Evolutionary conservation across 108 stramenopile species (phyloP).

Genomic region (Parietichytrium sp.): DNA sequence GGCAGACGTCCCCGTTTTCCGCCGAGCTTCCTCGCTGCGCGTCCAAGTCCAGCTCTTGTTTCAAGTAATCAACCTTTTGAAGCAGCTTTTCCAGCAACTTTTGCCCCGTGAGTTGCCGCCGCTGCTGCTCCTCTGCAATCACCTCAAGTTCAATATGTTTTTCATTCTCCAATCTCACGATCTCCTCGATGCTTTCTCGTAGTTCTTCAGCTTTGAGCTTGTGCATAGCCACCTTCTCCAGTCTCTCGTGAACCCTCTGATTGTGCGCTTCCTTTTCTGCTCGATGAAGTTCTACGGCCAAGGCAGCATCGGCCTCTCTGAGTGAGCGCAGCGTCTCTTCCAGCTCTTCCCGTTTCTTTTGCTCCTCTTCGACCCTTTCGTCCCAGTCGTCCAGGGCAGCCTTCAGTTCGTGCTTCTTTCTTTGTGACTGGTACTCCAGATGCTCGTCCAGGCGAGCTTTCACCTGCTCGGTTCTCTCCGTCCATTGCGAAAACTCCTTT

Average conservation of each 20-base stretch:
- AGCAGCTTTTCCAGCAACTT: neutral
- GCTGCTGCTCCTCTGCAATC: neutral
- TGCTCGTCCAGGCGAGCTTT: neutral
- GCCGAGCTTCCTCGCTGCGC: too few species aligned
- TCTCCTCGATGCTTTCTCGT: neutral
- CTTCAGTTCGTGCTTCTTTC: neutral
- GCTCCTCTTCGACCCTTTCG: neutral
- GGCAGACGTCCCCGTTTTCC: too few species aligned
- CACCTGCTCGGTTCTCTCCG: neutral
- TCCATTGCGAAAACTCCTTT: neutral
- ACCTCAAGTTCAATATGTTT: neutral
- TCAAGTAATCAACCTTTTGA: neutral
- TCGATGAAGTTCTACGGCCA: neutral
- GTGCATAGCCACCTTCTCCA: neutral
- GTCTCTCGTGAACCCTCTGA: neutral
- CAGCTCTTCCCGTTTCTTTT: neutral
- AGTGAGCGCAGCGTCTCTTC: neutral
- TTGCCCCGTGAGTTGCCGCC: neutral
- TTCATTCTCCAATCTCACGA: neutral
- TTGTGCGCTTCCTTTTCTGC: neutral
- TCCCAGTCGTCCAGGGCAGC: neutral
- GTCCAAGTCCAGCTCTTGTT: neutral
- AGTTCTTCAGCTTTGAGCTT: neutral
- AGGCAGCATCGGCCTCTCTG: neutral
- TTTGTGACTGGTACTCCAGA: neutral